phyloP scores from a whole-genome alignment of 257 asterid genomes.

The Primulina eburnea region DNA sequence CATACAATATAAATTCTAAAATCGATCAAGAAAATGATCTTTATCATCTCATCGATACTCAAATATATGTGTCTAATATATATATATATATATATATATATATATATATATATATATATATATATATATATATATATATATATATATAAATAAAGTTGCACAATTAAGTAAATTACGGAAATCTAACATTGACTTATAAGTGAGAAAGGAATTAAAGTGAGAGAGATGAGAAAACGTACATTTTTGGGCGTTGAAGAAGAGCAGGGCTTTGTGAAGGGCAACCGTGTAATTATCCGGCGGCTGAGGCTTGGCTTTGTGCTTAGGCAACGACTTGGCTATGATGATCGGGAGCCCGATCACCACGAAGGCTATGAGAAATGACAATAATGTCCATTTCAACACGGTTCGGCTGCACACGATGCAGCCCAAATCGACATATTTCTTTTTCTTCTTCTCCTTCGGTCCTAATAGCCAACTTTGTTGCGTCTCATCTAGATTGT shows the following conservation, averaged over 20 bases:
- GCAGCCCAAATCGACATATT: constrained; percentile 74
- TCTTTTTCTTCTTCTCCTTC: constrained; percentile 62
- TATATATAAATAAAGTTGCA: no score
- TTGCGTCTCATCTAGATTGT: constrained; percentile 69
- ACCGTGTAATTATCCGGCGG: constrained; percentile 65
- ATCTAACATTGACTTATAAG: neutral
- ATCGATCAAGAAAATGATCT: no score
- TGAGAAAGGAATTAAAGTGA: neutral
- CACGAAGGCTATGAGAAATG: constrained; percentile 36
- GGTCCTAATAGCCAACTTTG: constrained; percentile 88
- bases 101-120: no score
- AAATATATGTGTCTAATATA: no score
- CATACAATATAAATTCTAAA: no score
- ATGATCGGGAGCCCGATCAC: constrained; percentile 66
- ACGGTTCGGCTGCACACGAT: constrained; percentile 53
- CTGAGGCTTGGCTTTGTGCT: constrained; percentile 40
- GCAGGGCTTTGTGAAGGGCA: constrained; percentile 69
- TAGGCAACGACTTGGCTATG: constrained; percentile 44
- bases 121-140: no score
- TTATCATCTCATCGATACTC: no score
- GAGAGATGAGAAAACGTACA: constrained; percentile 47
- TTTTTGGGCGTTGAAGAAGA: constrained; percentile 92
- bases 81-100: no score
- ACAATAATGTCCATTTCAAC: constrained; percentile 44
- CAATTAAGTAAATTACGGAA: neutral